Percentiles rank a stretch among this genome's conserved stretches.
Evolutionary conservation across 2,329 filamentous ascomycete genomes (phyloP).

Genomic region (Chaetoscypha palmicola): DNA sequence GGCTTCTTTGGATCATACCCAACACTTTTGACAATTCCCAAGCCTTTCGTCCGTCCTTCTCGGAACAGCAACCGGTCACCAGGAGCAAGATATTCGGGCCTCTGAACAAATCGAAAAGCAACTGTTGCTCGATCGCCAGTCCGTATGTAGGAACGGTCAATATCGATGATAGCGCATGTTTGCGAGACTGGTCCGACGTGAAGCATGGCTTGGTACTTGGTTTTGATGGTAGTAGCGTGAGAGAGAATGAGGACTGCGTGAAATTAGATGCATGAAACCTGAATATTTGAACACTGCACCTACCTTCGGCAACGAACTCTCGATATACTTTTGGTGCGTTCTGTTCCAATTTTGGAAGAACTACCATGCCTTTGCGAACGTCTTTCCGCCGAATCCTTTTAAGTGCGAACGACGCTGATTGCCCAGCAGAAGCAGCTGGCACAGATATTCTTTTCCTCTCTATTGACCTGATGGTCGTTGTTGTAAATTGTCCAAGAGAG

Average conservation of each 20-base stretch:
- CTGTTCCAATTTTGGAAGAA: slow-evolving; percentile 74
- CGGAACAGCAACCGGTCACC: slow-evolving; percentile 89
- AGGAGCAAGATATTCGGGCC: slow-evolving; percentile 83
- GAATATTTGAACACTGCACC: no score
- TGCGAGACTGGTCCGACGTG: slow-evolving; percentile 93
- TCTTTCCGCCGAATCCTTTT: slow-evolving; percentile 84
- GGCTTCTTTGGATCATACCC: slow-evolving; percentile 69
- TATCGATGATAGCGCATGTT: slow-evolving; percentile 95
- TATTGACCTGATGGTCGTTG: slow-evolving; percentile 83
- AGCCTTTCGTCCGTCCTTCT: slow-evolving; percentile 88
- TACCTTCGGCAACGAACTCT: slow-evolving; percentile 74
- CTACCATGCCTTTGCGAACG: slow-evolving; percentile 96
- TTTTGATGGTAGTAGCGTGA: slow-evolving; percentile 94
- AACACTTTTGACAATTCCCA: slow-evolving; percentile 88
- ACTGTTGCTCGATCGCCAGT: slow-evolving; percentile 92
- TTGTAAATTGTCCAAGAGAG: slow-evolving; percentile 79
- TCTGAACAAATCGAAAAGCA: slow-evolving; percentile 88
- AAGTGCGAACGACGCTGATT: slow-evolving; percentile 86
- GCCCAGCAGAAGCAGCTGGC: slow-evolving; percentile 80
- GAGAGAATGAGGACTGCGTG: slow-evolving; percentile 79
- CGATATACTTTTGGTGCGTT: slow-evolving; percentile 62
- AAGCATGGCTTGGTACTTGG: slow-evolving; percentile 95
- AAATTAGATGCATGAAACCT: slow-evolving; percentile 2
- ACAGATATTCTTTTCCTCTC: slow-evolving; percentile 90
- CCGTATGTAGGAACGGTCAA: slow-evolving; percentile 90